Percentiles rank a stretch among this genome's conserved stretches.
Evolutionary conservation across 129 eudicot genomes (phyloP).

Genomic region (sunflower (Helianthus annuus)): DNA sequence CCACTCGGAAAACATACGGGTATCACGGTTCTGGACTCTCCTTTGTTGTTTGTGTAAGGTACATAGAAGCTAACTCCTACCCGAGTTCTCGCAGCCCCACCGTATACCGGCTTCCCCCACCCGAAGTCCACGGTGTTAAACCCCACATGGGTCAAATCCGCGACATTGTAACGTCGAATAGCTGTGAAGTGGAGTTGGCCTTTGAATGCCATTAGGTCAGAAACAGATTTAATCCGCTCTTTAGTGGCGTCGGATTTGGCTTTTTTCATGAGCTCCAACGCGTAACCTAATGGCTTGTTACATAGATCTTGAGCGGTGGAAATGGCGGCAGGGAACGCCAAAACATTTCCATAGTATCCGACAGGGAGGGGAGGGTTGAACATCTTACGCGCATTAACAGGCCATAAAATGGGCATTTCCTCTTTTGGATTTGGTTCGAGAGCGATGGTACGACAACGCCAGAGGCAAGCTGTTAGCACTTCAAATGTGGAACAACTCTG

Average conservation of each 20-base stretch:
- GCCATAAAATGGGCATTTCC: constrained; percentile 5
- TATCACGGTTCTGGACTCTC: background rate
- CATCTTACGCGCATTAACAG: constrained; percentile 27
- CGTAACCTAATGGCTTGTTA: background rate
- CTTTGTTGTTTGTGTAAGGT: background rate
- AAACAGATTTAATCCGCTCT: background rate
- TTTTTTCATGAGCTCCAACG: background rate
- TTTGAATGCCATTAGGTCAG: background rate
- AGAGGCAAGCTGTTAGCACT: background rate
- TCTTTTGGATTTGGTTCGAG: background rate
- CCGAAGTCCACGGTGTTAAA: background rate
- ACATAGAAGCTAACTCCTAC: background rate
- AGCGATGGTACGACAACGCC: constrained; percentile 23
- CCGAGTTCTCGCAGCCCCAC: background rate
- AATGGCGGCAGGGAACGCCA: background rate
- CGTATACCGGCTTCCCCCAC: constrained; percentile 2
- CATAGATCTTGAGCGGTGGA: background rate
- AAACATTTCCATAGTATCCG: background rate
- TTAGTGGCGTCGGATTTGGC: background rate
- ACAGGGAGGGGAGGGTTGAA: constrained; percentile 31
- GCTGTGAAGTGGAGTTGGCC: background rate
- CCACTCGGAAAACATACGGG: background rate
- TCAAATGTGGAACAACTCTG: background rate
- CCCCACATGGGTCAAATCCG: background rate
- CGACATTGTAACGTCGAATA: background rate